A percentile compares a stretch with the other conserved stretches of the same genome.
Conservation (phyloP, 1,284 basidiomycete genomes). For the Marasmius fiardii region DNA sequence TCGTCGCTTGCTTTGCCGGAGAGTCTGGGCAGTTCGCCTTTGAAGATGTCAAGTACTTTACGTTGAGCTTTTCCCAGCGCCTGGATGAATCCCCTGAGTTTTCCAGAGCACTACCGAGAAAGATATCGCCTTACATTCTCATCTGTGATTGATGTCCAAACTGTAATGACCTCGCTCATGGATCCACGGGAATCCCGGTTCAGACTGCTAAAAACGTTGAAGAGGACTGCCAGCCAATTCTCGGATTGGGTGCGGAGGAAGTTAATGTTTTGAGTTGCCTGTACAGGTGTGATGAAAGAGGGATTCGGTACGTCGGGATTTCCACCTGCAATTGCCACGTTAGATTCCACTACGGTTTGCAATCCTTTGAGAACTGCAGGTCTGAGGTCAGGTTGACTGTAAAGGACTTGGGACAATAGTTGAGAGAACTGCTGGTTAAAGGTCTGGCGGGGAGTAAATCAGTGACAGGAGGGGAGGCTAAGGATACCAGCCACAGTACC, state of each 20-base stretch:
- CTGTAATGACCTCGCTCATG: conserved; percentile 86
- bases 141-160: conserved; percentile 84
- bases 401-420: conserved; percentile 89
- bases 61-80: conserved; percentile 79
- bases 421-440: conserved; percentile 77
- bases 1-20: conserved; percentile 37
- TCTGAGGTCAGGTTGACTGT: conserved; percentile 84
- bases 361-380: conserved; percentile 82
- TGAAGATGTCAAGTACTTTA: conserved; percentile 79
- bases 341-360: conserved; percentile 78
- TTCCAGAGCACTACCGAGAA: neutral
- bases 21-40: conserved; percentile 56
- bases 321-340: conserved; percentile 41
- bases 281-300: conserved; percentile 41
- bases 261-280: conserved; percentile 67
- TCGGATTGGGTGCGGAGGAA: conserved; percentile 81
- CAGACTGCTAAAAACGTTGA: conserved; percentile 94
- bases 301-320: conserved; percentile 28
- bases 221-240: conserved; percentile 92
- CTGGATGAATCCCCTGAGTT: conserved; percentile 27
- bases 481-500: conserved; percentile 27
- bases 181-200: conserved; percentile 74
- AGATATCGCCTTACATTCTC: conserved; percentile 47
- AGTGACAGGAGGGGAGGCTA: neutral
- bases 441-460: conserved; percentile 39